Evolutionary conservation across 768 basidiomycete species (phyloP).

Genomic region (Phanerochaete carnosa): DNA sequence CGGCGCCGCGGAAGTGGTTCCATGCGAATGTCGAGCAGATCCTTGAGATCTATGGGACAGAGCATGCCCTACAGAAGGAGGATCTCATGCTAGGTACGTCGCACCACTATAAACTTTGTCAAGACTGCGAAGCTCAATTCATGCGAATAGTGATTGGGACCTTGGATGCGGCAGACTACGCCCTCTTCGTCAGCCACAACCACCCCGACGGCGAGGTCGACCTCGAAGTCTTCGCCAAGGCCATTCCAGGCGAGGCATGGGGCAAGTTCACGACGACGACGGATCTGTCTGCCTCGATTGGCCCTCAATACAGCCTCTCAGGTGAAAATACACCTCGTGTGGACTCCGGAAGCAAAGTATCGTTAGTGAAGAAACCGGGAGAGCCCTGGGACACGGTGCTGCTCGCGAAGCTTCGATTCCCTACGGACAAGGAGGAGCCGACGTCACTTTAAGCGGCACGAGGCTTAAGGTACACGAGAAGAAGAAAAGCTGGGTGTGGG

Average conservation of each 20-base stretch:
- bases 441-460: conserved; percentile 38
- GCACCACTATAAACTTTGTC: neutral
- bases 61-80: conserved; percentile 32
- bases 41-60: conserved; percentile 47
- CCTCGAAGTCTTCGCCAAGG: conserved; percentile 63
- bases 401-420: conserved; percentile 63
- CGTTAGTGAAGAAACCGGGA: conserved; percentile 33
- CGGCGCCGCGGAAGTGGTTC: conserved; percentile 73
- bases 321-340: conserved; percentile 34
- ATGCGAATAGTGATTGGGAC: conserved; percentile 56
- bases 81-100: conserved; percentile 34
- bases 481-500: neutral
- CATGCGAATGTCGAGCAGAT: conserved; percentile 63
- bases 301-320: conserved; percentile 37
- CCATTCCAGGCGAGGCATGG: conserved; percentile 60
- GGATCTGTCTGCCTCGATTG: conserved; percentile 36
- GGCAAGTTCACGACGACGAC: conserved; percentile 64
- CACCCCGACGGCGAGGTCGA: conserved; percentile 63
- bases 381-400: conserved; percentile 55
- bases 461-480: neutral
- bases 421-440: conserved; percentile 54
- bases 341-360: conserved; percentile 51
- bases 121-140: neutral
- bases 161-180: conserved; percentile 68
- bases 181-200: conserved; percentile 69